Percentiles rank a stretch among this genome's conserved stretches.
phyloP scores from a whole-genome alignment of 2,329 filamentous ascomycete genomes.

The Penicillium sp. region DNA sequence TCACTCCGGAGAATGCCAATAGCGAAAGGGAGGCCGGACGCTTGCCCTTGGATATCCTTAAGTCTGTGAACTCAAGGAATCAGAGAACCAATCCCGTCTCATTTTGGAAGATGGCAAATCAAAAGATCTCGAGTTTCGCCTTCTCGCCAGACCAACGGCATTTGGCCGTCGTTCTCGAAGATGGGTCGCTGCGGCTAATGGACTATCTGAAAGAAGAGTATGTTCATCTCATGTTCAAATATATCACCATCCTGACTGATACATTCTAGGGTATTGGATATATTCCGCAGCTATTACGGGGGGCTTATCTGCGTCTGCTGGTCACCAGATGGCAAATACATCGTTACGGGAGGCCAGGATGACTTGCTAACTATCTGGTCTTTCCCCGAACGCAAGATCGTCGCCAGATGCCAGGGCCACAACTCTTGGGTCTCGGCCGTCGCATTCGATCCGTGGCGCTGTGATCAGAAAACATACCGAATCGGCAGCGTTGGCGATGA shows the following conservation, averaged over 20 bases:
- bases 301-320: constrained; percentile 91
- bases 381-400: constrained; percentile 72
- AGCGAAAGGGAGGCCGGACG: constrained; percentile 26
- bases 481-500: constrained; percentile 97
- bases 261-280: constrained; percentile 68
- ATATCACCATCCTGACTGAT: constrained; percentile 8
- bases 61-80: constrained; percentile 89
- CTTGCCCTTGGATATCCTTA: constrained; percentile 65
- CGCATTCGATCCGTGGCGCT: constrained; percentile 94
- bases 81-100: constrained; percentile 92
- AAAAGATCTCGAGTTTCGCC: constrained; percentile 82
- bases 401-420: constrained; percentile 91
- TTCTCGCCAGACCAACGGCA: constrained; percentile 88
- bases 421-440: constrained; percentile 93
- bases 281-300: constrained; percentile 90
- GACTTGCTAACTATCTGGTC: constrained; percentile 97
- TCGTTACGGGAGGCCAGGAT: constrained; percentile 92
- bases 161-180: constrained; percentile 85
- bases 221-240: constrained; percentile 29
- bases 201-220: constrained; percentile 89
- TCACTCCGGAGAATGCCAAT: constrained; percentile 59
- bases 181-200: constrained; percentile 82
- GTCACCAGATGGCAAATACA: constrained; percentile 95
- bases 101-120: constrained; percentile 87
- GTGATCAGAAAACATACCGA: constrained; percentile 89